Base-by-base conservation (phyloP, 768 basidiomycete genomes). In the Serendipita indica region DNA sequence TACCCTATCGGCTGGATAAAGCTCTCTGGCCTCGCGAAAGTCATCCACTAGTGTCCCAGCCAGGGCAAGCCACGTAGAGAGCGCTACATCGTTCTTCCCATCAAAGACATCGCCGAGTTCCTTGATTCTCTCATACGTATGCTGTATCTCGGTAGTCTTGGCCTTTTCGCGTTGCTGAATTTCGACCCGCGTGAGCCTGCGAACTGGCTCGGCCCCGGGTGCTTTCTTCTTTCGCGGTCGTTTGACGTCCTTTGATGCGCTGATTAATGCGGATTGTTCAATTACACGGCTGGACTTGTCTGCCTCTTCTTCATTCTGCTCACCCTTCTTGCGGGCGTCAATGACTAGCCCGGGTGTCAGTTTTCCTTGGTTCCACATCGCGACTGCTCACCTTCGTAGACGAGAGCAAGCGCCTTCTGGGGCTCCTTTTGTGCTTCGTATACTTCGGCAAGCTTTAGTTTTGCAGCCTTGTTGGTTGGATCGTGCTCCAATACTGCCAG, bases 381-480 rank as follows among this genome's bases (percentile, higher is more conserved):
- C 18, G 22, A 13, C 10, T 57, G 33, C 70, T 3, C 62, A 89
- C 92, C 89, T 79, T 91, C 79, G 57, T 84, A 83, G 13, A 93
- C 85, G 0, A 96, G 71, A 4, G 86, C 82, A 0, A 96, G 74
- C 0, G 94, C 94, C 65, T 84, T 84, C 14, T 81, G 74, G 1
- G 86, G 82, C 62, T 91, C 80, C 41, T 85, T 82, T 63, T 84
- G 71, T 10, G 88, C 81, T 68, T 99, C 94, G 63, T 90, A 89
- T 13, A 92, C 80, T 62, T 88, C 88, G 0, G 93, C 94, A 0
- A 97, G 76, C 62, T 88, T 86, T 78, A 93, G 83, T 69, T 90
- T 91, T 27, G 83, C 84, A 28, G 92, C 87, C 64, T 82, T 80
- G 63, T 89, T 79, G 0, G 76, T 75, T 0, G 89, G 83, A 67